Evolutionary conservation across 1,284 basidiomycete genomes (phyloP).

Genomic region (Trichosporon coremiiforme): DNA sequence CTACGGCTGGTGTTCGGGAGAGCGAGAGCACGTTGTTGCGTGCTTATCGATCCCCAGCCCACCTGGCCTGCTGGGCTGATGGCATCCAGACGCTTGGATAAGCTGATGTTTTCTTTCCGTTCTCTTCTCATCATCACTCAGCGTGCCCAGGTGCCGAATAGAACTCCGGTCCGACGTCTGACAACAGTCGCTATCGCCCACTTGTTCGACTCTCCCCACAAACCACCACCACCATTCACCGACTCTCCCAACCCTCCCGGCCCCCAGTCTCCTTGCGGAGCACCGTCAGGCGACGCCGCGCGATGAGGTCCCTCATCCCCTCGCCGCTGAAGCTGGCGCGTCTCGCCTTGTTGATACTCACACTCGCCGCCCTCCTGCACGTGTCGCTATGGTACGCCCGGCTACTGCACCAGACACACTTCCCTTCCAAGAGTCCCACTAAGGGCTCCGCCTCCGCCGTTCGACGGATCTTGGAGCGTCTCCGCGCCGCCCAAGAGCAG

Average conservation of each 20-base stretch:
- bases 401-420: not conserved
- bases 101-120: too few species aligned
- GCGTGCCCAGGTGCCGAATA: too few species aligned
- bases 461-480: not conserved
- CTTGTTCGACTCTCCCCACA: too few species aligned
- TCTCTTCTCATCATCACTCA: too few species aligned
- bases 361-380: not conserved
- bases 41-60: not conserved
- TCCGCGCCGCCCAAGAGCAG: not conserved
- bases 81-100: not conserved
- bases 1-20: too few species aligned
- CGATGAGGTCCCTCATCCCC: not conserved
- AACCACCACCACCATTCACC: too few species aligned
- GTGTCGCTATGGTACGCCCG: not conserved
- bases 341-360: not conserved
- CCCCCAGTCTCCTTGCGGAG: too few species aligned
- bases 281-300: too few species aligned
- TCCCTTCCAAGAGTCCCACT: not conserved
- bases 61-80: not conserved
- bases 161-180: too few species aligned
- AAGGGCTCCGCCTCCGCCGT: not conserved
- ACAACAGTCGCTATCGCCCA: too few species aligned
- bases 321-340: slow-evolving; percentile 9
- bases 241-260: too few species aligned
- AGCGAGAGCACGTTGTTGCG: not conserved